Percentiles rank a stretch among this genome's conserved stretches.
Evolutionary conservation across 2,329 filamentous ascomycete genomes (phyloP).

Genomic region (Botrytis elliptica): DNA sequence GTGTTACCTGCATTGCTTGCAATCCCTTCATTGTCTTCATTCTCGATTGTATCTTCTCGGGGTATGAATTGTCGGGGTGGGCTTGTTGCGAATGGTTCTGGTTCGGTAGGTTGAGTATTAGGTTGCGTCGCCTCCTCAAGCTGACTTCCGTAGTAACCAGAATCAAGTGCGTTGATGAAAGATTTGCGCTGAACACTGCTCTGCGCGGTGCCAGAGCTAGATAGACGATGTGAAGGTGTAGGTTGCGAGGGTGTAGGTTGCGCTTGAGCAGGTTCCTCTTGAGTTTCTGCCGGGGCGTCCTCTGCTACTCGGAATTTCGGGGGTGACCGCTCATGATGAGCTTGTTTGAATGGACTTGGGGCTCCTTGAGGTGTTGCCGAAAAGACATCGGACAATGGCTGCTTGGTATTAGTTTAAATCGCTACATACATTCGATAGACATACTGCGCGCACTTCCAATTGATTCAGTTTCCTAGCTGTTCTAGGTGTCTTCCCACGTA

Average conservation of each 20-base stretch:
- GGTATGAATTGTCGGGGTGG: conserved; percentile 15
- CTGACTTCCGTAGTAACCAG: conserved; percentile 71
- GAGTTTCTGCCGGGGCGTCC: conserved; percentile 42
- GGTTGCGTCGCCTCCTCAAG: conserved; percentile 26
- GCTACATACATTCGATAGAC: conserved; percentile 36
- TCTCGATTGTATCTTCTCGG: conserved; percentile 14
- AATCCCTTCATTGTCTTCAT: background rate
- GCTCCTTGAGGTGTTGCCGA: conserved; percentile 55
- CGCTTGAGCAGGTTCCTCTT: conserved; percentile 11
- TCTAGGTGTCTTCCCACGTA: conserved; percentile 77
- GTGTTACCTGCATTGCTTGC: background rate
- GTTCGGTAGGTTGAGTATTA: conserved; percentile 27
- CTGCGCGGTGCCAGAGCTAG: conserved; percentile 16
- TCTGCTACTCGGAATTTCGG: conserved; percentile 60
- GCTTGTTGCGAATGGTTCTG: background rate
- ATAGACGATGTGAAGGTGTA: background rate
- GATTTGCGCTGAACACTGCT: conserved; percentile 31
- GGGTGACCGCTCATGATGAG: conserved; percentile 34
- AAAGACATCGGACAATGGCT: conserved; percentile 62
- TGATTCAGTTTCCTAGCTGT: conserved; percentile 62
- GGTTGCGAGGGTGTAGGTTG: background rate
- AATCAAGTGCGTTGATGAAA: conserved; percentile 52
- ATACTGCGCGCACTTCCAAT: conserved; percentile 62
- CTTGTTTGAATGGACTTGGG: conserved; percentile 43
- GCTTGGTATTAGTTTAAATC: conserved; percentile 28